Base-by-base conservation (phyloP, 768 basidiomycete genomes). In the Lenzites betulinus region DNA sequence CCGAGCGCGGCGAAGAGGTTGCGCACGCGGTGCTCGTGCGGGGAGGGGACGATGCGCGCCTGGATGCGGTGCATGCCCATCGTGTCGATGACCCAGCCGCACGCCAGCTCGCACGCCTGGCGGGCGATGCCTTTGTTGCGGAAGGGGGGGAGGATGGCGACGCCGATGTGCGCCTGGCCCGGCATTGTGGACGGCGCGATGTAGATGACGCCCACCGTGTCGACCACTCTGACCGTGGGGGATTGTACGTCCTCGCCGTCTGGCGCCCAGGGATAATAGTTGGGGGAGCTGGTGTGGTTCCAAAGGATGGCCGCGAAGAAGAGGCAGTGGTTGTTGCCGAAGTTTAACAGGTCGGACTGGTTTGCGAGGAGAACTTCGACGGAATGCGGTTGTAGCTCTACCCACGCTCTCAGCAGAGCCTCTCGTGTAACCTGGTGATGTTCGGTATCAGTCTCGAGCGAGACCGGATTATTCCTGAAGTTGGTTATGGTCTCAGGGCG, bases 121-220 rank as follows among this genome's bases (percentile, higher is more conserved):
- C 72, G 71, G 3, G 80, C 85, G 38, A 77, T 77, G 7, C 84
- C 83, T 28, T 73, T 67, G 3, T 73, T 67, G 13, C 77, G 79
- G 63, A 75, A 69, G 8, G 54, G 54, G 2, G 75, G 65, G 12
- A 70, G 62, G 28, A 89, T 62, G 54, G 83, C 74, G 63, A 90
- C 71, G 12, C 87, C 88, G 33, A 90, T 72, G 63, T 77, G 83
- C 22, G 82, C 76, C 68, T 89, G 84, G n/a, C 73, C 71, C 1
- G 62, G 61, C 23, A 67, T 39, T 5, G 58, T n/a, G 18, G 69
- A 63, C 8, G 62, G 36, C 6, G 58, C 51, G 23, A 67, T 15
- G 50, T 69, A 71, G 35, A 69, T 28, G 53, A 68, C 6, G 30
- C 70, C 70, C 36, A 68, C 48, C 2, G 67, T 66, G 25, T 44